These are phyloP conservation scores for Panus rudis DNA, from an alignment of 768 basidiomycete species.

Conservation along the genomic window DNA sequence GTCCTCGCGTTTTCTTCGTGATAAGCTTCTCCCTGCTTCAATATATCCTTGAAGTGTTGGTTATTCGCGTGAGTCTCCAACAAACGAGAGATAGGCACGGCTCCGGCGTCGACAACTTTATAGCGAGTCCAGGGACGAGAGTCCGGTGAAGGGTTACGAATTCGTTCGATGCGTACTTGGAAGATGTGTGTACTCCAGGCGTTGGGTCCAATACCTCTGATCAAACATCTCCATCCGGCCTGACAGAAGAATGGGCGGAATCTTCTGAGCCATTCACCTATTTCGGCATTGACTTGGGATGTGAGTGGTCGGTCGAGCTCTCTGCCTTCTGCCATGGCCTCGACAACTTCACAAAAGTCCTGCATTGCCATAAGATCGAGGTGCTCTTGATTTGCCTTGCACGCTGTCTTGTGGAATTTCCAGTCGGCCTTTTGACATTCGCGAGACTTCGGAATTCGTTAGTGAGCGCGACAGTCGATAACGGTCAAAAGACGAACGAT, in stretches of 20 bases:
- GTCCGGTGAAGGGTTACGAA: neutral
- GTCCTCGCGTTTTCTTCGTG: conserved; percentile 5
- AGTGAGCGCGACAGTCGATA: neutral
- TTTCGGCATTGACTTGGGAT: neutral
- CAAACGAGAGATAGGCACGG: neutral
- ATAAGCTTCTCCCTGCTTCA: conserved; percentile 5
- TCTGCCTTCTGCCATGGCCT: neutral
- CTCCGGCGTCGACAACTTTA: conserved; percentile 1
- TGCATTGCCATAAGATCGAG: neutral
- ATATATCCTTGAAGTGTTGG: neutral
- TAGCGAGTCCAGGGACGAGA: conserved; percentile 3
- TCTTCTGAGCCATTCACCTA: conserved; percentile 1
- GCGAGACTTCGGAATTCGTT: neutral
- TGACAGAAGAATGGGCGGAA: conserved; percentile 4
- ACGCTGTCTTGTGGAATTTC: conserved; percentile 4
- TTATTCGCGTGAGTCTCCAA: no score
- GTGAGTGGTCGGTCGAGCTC: neutral
- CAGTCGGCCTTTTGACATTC: conserved; percentile 6
- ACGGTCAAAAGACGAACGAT: neutral
- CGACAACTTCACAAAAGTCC: neutral
- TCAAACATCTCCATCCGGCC: conserved; percentile 1
- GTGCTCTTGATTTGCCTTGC: conserved; percentile 1
- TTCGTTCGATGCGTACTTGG: neutral
- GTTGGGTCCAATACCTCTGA: neutral
- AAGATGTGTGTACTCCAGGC: conserved; percentile 2